Evolutionary conservation across 2,329 filamentous ascomycete species (phyloP), one percentile per base, ranked within the genome.

Genomic region (Colletotrichum magnum): DNA sequence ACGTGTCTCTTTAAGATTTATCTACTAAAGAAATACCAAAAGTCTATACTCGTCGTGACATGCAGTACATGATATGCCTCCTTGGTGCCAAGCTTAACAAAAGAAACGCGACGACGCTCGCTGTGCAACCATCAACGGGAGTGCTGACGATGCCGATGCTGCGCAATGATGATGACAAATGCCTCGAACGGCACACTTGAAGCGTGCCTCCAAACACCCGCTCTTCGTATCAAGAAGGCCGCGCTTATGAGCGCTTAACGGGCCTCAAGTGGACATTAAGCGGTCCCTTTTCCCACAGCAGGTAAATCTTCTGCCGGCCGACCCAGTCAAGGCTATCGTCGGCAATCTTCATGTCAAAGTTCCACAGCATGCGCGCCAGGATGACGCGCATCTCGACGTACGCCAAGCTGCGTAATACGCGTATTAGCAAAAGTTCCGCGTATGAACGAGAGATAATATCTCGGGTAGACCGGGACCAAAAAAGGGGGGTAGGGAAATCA

Each of bases 361-460:
- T 80, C 63, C 76, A 85, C 3, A 87, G 72, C 15, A 87, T 67
- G 7, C 81, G 79, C 2, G 83, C 78, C 2, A 86, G 71, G 13
- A 86, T 82, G 6, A 86, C 70, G 2, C 85, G 81, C 81, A 87
- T 84, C 72, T 87, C 85, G 3, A 79, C 79, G 56, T 83, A 83
- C 0, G 86, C 85, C 36, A 85, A 78, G 67, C 80, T 72, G 43
- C 5, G 32, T 36, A 36, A 16, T 24, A 47, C 12, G 5, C 16
- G 39, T 68, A 39, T 59, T 43, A 52, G 18, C 52, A 7, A 62
- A 28, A 6, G 21, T 24, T 52, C 21, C 26, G 12, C 9, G 26
- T 15, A 51, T 18, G 1, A 18, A 21, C 48, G 7, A 32, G 32
- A 36, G n/a, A n/a, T 13, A 15, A 15, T 5, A 6, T 32, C 21